Evolutionary conservation across 2,329 filamentous ascomycete species (phyloP).

Genomic region (Aspergillus uvarum): DNA sequence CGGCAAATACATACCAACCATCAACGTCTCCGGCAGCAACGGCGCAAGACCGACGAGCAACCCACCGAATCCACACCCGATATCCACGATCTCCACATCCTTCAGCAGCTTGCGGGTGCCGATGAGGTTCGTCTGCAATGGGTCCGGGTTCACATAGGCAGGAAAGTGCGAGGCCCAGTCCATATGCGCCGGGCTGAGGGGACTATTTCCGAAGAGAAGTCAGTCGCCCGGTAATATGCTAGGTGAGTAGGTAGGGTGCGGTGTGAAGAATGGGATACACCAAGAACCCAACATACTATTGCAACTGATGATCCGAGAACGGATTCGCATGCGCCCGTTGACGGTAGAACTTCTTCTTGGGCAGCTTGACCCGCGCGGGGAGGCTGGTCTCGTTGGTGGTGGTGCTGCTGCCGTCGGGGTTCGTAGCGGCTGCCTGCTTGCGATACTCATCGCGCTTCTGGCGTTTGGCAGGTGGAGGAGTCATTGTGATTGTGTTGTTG

Average conservation of each 20-base stretch:
- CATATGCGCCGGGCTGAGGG: slow-evolving; percentile 76
- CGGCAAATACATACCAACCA: slow-evolving; percentile 63
- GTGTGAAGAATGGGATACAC: background rate
- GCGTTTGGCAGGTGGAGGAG: slow-evolving; percentile 14
- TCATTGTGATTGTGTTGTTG: background rate
- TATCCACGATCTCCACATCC: slow-evolving; percentile 88
- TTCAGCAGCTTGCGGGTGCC: slow-evolving; percentile 54
- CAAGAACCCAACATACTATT: slow-evolving; percentile 66
- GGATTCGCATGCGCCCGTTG: slow-evolving; percentile 97
- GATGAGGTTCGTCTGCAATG: slow-evolving; percentile 31
- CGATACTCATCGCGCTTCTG: slow-evolving; percentile 68
- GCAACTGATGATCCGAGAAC: slow-evolving; percentile 88
- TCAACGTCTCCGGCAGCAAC: slow-evolving; percentile 74
- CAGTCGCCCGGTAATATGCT: background rate
- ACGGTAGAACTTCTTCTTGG: slow-evolving; percentile 93
- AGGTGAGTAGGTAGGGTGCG: no score
- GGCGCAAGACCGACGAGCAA: slow-evolving; percentile 83
- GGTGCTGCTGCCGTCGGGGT: slow-evolving; percentile 22
- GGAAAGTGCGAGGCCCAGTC: slow-evolving; percentile 88
- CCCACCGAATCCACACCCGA: slow-evolving; percentile 94
- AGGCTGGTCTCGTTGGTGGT: slow-evolving; percentile 22
- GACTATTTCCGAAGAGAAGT: slow-evolving; percentile 53
- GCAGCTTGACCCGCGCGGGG: slow-evolving; percentile 58
- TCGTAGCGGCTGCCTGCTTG: slow-evolving; percentile 44
- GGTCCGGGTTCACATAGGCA: slow-evolving; percentile 57